Base-by-base conservation (phyloP, 2,329 filamentous ascomycete genomes). In the Thermomyces lanuginosus region DNA sequence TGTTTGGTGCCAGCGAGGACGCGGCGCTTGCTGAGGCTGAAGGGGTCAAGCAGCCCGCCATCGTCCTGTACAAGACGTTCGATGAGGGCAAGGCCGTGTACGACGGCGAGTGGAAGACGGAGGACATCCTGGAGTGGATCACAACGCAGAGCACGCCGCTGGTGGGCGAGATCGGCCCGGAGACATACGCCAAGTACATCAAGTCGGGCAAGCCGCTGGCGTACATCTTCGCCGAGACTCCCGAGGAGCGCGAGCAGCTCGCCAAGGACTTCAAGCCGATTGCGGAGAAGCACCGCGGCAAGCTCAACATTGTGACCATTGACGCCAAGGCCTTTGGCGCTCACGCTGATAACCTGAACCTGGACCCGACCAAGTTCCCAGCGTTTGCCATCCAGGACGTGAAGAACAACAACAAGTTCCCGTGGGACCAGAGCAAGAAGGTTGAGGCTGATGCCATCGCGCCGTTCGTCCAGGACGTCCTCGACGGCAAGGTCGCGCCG, bases 351-450 rank as follows among this genome's bases (percentile, higher is more conserved):
- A 98, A 98, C 73, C 72, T 98, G 43, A 98, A 98, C 72, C 79
- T 98, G 37, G 82, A 92, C 62, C 70, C 79, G 36, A 79, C 86
- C 64, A 78, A 82, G 58, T 98, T 91, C 76, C 89, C 89, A 35
- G 76, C 86, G 35, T 98, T 98, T 59, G 89, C 84, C 49, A 95
- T 98, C 55, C 89, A 98, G 63, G 81, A 93, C 53, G 82, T 76
- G 29, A 66, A 69, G 55, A 92, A 92, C 72, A 93, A 93, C 70
- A 72, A 79, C 61, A 98, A 98, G 68, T 98, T 77, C 67, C 89
- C 89, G 48, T 93, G 73, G 53, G 79, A 89, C 58, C 77, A 86
- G 59, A 70, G 75, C 41, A 72, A 76, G 61, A 71, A 80, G 56
- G 70, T 98, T 45, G 78, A 70, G 40, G 61, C 68, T 43, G 69